phyloP scores from a whole-genome alignment of 345 rosid genomes.

The Gossypium ekmanianum region DNA sequence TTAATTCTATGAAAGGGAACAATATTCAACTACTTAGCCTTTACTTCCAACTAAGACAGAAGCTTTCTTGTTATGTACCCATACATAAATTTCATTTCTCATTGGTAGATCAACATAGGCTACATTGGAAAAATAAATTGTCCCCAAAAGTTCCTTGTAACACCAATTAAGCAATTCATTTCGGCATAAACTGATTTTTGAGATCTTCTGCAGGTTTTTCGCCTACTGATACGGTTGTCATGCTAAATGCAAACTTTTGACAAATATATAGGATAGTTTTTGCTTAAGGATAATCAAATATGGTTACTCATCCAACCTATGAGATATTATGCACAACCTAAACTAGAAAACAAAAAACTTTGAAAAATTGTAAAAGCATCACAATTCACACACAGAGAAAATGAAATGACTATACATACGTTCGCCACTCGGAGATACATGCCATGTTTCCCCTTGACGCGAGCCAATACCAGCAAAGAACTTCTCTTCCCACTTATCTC shows the following conservation, averaged over 20 bases:
- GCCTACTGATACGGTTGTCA: background rate
- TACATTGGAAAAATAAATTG: background rate
- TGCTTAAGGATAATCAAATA: background rate
- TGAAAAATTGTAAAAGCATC: background rate
- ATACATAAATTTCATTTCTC: background rate
- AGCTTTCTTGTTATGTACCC: background rate
- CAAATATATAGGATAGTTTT: background rate
- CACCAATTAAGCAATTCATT: background rate
- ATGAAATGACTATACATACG: constrained; percentile 46
- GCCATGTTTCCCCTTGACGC: constrained; percentile 99
- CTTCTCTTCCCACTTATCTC: constrained; percentile 99
- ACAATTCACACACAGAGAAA: background rate
- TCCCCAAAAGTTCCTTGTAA: background rate
- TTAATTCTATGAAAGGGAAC: background rate
- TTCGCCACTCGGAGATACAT: constrained; percentile 73
- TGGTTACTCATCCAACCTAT: background rate
- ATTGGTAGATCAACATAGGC: background rate
- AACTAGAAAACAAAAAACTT: background rate
- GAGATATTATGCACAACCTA: background rate
- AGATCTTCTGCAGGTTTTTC: background rate
- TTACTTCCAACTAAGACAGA: background rate
- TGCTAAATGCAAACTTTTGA: background rate
- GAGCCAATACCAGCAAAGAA: constrained; percentile 94
- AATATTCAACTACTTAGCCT: background rate
- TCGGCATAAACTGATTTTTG: background rate